Evolutionary conservation across 2,329 filamentous ascomycete species (phyloP).

Genomic region (Botryotinia convoluta): DNA sequence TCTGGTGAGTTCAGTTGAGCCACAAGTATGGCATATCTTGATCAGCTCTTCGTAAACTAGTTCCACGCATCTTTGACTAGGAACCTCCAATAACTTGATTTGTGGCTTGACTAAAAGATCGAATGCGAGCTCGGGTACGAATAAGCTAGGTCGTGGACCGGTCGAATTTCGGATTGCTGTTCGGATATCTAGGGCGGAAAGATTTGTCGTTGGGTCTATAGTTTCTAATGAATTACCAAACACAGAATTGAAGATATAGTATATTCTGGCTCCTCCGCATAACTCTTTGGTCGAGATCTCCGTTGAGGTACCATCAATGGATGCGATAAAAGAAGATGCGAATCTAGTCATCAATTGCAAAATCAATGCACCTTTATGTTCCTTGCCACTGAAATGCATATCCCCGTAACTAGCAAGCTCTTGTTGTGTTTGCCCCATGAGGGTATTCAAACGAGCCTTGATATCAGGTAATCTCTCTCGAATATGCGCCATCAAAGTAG

Average conservation of each 20-base stretch:
- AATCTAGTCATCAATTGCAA: conserved; percentile 98
- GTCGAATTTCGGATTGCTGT: conserved; percentile 98
- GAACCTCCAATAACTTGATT: conserved; percentile 93
- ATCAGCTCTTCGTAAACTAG: conserved; percentile 98
- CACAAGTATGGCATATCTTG: conserved; percentile 98
- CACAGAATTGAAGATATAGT: conserved; percentile 40
- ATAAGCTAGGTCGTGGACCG: conserved; percentile 89
- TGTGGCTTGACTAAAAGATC: conserved; percentile 97
- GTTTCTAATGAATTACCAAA: conserved; percentile 95
- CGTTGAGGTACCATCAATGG: conserved; percentile 96
- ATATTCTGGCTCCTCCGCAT: conserved; percentile 39
- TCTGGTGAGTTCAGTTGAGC: conserved; percentile 86
- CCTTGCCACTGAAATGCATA: conserved; percentile 95
- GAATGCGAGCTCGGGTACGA: conserved; percentile 96
- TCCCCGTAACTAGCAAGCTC: conserved; percentile 97
- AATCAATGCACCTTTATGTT: conserved; percentile 92
- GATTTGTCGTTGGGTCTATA: conserved; percentile 93
- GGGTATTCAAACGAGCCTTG: conserved; percentile 92
- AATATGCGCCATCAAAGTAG: conserved; percentile 93
- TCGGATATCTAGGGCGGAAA: conserved; percentile 90
- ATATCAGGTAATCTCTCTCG: conserved; percentile 94
- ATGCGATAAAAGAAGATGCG: conserved; percentile 95
- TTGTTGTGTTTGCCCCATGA: conserved; percentile 99
- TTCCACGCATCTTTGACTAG: conserved; percentile 94
- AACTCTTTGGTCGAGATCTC: conserved; percentile 91